phyloP scores from a whole-genome alignment of 495 filamentous ascomycete genomes.

The Hypoxylon fuscum region DNA sequence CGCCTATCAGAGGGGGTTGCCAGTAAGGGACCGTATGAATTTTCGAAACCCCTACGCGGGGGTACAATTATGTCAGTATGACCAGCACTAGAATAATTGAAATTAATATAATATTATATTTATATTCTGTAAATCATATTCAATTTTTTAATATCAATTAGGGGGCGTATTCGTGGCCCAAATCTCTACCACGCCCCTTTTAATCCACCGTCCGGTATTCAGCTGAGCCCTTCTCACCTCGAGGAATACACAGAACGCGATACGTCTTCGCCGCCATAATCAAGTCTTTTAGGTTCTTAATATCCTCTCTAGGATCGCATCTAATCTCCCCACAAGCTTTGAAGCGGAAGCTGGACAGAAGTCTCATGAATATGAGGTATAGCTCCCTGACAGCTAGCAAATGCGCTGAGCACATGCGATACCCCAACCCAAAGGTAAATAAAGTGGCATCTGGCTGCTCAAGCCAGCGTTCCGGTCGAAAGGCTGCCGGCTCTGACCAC shows the following conservation, averaged over 20 bases:
- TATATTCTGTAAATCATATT: no score
- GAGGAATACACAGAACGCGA: conserved; percentile 63
- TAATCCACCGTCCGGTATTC: background rate
- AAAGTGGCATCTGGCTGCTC: conserved; percentile 67
- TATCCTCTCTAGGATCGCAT: conserved; percentile 62
- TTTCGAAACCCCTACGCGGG: no score
- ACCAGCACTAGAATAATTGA: no score
- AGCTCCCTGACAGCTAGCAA: conserved; percentile 69
- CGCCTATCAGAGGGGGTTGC: no score
- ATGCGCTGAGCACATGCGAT: conserved; percentile 70
- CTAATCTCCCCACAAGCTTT: conserved; percentile 57
- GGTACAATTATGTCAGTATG: no score
- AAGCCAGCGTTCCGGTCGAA: conserved; percentile 68
- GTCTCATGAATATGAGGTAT: conserved; percentile 68
- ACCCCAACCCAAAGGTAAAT: conserved; percentile 68
- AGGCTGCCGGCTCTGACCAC: conserved; percentile 65
- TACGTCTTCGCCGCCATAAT: conserved; percentile 65
- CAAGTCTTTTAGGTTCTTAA: conserved; percentile 63
- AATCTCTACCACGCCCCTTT: background rate
- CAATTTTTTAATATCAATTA: no score
- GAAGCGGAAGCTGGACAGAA: conserved; percentile 65
- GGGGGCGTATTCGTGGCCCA: background rate
- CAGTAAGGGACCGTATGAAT: no score
- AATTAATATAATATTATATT: no score
- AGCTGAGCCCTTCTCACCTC: conserved; percentile 39